Percentiles rank a stretch among this genome's conserved stretches.
phyloP scores from a whole-genome alignment of 148 eudicot species.

The Diospyros kaki region DNA sequence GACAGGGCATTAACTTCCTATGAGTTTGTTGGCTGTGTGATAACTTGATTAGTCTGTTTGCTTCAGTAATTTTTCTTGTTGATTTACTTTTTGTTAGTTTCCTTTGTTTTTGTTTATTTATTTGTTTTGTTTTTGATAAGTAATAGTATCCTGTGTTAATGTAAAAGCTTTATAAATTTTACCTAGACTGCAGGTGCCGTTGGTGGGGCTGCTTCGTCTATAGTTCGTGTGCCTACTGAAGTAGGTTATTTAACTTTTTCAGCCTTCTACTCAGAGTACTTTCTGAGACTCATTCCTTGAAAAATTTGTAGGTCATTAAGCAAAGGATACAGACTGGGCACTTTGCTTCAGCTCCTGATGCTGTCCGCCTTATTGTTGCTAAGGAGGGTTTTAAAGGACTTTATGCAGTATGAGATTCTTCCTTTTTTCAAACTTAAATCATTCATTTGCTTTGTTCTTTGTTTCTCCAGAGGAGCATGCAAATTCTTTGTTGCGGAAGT shows the following conservation, averaged over 20 bases:
- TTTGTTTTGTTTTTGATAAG: not conserved
- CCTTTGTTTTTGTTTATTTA: not conserved
- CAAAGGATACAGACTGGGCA: constrained; percentile 94
- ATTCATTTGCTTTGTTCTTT: constrained; percentile 1
- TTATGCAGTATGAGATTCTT: constrained; percentile 54
- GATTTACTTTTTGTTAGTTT: not conserved
- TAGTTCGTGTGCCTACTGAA: constrained; percentile 88
- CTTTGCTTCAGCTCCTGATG: constrained; percentile 70
- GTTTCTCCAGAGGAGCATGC: not conserved
- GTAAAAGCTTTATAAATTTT: constrained; percentile 18
- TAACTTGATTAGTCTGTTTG: constrained; percentile 1
- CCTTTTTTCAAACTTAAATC: constrained; percentile 1
- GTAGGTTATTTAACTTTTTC: constrained; percentile 24
- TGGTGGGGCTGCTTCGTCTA: constrained; percentile 88
- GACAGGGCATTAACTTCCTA: not conserved
- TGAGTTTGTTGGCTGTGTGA: not conserved
- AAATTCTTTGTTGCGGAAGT: constrained; percentile 5
- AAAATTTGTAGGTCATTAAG: constrained; percentile 62
- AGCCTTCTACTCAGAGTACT: constrained; percentile 8
- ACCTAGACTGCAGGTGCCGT: constrained; percentile 84
- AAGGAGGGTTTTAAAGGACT: constrained; percentile 86
- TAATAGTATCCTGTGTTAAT: not conserved
- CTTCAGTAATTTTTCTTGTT: not conserved
- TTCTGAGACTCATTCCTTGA: not conserved
- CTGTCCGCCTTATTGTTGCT: constrained; percentile 63